Conservation (phyloP, 2,329 filamentous ascomycete species). For the Trichoderma koningii region DNA sequence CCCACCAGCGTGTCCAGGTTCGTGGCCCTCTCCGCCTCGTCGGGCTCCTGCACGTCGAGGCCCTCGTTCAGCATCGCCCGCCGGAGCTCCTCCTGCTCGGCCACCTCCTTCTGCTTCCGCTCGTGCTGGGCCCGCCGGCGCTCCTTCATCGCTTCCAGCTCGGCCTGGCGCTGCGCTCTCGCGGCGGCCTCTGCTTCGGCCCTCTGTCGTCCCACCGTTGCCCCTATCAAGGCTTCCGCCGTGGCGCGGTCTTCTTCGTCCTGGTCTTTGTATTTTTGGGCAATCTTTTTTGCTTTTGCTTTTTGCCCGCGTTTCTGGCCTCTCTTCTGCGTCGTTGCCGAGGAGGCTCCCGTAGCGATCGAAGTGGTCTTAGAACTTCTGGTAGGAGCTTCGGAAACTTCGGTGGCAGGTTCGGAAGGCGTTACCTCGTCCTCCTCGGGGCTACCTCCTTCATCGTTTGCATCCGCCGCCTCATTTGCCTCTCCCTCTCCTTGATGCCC, state of each 20-base stretch:
- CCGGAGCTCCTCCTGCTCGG: slow-evolving; percentile 73
- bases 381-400: slow-evolving; percentile 30
- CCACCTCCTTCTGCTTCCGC: slow-evolving; percentile 71
- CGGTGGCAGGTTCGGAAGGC: slow-evolving; percentile 33
- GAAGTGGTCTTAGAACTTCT: slow-evolving; percentile 23
- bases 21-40: slow-evolving; percentile 55
- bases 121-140: slow-evolving; percentile 80
- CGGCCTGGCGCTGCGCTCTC: slow-evolving; percentile 67
- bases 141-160: slow-evolving; percentile 69
- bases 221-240: slow-evolving; percentile 84
- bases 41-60: slow-evolving; percentile 61
- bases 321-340: slow-evolving; percentile 42
- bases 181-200: slow-evolving; percentile 68
- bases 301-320: slow-evolving; percentile 70
- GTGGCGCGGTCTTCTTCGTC: slow-evolving; percentile 89
- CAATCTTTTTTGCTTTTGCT: slow-evolving; percentile 82
- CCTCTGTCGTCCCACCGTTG: slow-evolving; percentile 65
- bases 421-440: slow-evolving; percentile 30
- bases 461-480: slow-evolving; percentile 23
- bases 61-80: slow-evolving; percentile 61
- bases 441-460: slow-evolving; percentile 34
- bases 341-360: not conserved
- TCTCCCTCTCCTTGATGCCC: slow-evolving; percentile 27
- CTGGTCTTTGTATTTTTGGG: slow-evolving; percentile 87
- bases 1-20: slow-evolving; percentile 74